Base-by-base conservation (phyloP, 768 basidiomycete genomes). In the Leccinum sublutescens region DNA sequence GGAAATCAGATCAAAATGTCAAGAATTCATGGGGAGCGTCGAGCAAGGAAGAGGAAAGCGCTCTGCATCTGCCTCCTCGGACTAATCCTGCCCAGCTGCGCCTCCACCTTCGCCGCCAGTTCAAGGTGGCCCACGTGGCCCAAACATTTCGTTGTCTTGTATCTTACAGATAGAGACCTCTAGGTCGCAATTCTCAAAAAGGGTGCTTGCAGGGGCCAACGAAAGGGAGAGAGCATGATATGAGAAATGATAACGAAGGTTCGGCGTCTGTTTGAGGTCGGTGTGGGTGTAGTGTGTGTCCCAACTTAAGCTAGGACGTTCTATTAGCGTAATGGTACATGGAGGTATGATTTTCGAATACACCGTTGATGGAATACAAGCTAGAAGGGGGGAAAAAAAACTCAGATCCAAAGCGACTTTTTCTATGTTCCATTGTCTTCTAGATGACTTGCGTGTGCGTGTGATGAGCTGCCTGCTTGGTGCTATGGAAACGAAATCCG, bases 381-480 rank as follows among this genome's bases (percentile, higher is more conserved):
- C 43, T 43, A 2, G 43, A 19, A 19, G 43, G 17, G 9, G 25
- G 25, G 25, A 25, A 15, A 36, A 43, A n/a, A 11, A 2, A 10
- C n/a, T 10, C n/a, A n/a, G n/a, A 43, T 25, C 25, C 40, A 19
- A 19, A n/a, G 4, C 8, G 9, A 9, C n/a, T 19, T 43, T 43
- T 43, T 43, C n/a, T 19, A 43, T 19, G 43, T 19, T 66, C 59
- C 65, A 25, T 54, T 36, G 23, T 71, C 69, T 33, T 71, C 70
- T 50, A 60, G 56, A 15, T 72, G 68, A 15, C 58, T 62, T 11
- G 58, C 21, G 52, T 70, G 68, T 15, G 68, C 47, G 58, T 71
- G 71, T 56, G 69, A 64, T 43, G 71, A 62, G 19, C 57, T 59
- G 23, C 70, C 68, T 17, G 71, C 70, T 27, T 71, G 70, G 29